Percentiles rank a stretch among this genome's conserved stretches.
Conservation (phyloP, 768 basidiomycete genomes). For the Tricholoma sp. region DNA sequence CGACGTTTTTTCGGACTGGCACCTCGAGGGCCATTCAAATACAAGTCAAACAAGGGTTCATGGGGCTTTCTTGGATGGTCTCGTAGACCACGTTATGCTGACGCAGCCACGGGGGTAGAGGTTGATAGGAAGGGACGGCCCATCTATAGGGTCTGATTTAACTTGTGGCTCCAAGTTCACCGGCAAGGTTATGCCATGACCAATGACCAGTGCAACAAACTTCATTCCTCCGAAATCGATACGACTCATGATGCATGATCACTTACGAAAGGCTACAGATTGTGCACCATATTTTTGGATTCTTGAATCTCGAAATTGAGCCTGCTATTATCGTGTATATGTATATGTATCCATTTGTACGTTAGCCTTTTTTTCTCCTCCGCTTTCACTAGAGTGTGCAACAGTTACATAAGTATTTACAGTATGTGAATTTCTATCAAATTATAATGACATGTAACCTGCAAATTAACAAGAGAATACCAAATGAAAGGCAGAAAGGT, state of each 20-base stretch:
- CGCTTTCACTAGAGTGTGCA: not conserved
- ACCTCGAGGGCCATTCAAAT: slow-evolving; percentile 32
- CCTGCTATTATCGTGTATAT: not conserved
- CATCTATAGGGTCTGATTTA: slow-evolving; percentile 40
- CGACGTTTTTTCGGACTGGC: slow-evolving; percentile 52
- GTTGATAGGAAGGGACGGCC: slow-evolving; percentile 55
- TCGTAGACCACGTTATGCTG: slow-evolving; percentile 42
- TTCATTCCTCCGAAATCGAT: not conserved
- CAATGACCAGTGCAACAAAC: too few species aligned
- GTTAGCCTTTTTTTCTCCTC: not conserved
- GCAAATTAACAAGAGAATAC: slow-evolving; percentile 3
- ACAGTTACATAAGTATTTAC: not conserved
- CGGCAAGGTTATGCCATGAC: not conserved
- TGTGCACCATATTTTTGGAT: not conserved
- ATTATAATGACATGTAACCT: slow-evolving; percentile 5
- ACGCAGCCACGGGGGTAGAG: slow-evolving; percentile 43
- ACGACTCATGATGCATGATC: not conserved
- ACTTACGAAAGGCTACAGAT: too few species aligned
- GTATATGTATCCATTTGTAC: not conserved
- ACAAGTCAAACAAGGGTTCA: slow-evolving; percentile 37
- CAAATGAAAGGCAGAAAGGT: not conserved
- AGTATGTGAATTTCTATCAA: not conserved
- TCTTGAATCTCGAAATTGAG: not conserved
- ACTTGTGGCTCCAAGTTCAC: not conserved
- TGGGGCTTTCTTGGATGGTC: slow-evolving; percentile 58